A percentile compares a stretch with the other conserved stretches of the same genome.
These are phyloP conservation scores for Vaccinium darrowii DNA, from an alignment of 148 eudicot species.

Conservation along the genomic window DNA sequence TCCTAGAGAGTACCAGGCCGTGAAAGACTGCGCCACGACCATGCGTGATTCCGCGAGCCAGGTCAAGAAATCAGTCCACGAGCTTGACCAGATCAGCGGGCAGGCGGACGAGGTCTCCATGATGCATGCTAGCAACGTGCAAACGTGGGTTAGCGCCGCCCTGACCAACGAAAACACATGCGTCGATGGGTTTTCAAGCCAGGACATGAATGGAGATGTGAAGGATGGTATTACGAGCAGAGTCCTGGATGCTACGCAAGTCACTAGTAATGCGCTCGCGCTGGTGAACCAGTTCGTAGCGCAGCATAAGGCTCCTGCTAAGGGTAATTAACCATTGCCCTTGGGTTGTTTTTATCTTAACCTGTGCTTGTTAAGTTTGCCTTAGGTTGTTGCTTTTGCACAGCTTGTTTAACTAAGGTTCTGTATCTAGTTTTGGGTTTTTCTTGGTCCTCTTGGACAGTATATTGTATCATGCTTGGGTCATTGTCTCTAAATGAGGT, in stretches of 20 bases:
- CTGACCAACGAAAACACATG: constrained; percentile 55
- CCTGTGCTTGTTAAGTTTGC: too few species aligned
- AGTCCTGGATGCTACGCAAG: constrained; percentile 36
- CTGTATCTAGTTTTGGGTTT: not conserved
- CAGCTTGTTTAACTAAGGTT: not conserved
- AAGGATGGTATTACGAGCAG: constrained; percentile 31
- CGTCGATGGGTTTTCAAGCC: constrained; percentile 43
- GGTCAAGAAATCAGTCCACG: constrained; percentile 49
- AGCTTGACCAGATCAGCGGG: constrained; percentile 38
- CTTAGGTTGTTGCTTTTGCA: not conserved
- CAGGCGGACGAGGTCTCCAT: constrained; percentile 37
- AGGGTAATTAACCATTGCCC: not conserved
- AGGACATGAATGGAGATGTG: constrained; percentile 24
- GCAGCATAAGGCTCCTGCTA: not conserved
- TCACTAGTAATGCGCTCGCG: constrained; percentile 67
- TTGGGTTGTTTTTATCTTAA: not conserved
- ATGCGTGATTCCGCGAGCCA: constrained; percentile 52
- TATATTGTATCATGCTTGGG: not conserved
- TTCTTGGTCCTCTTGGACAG: not conserved
- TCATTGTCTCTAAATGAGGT: too few species aligned
- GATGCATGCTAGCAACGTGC: constrained; percentile 61
- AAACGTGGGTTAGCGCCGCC: constrained; percentile 74
- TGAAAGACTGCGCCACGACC: constrained; percentile 49
- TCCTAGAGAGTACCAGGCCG: constrained; percentile 45
- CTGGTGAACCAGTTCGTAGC: constrained; percentile 48